Base-by-base conservation (phyloP, 1,284 basidiomycete species). In the Afroboletus lepidellus region DNA sequence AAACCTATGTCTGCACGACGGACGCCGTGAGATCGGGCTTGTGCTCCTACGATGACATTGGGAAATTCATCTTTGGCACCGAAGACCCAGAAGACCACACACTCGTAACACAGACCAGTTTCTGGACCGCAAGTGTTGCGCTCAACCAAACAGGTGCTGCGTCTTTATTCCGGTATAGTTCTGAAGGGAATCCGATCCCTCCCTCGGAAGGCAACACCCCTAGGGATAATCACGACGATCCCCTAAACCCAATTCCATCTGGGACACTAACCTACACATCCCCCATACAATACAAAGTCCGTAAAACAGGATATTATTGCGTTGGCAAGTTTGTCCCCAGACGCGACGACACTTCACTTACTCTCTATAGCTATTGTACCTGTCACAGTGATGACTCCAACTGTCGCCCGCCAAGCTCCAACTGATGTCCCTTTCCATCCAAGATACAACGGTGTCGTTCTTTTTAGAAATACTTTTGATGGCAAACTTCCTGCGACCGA, bases 281-380 rank as follows among this genome's bases (percentile, higher is more conserved):
- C 39, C 81, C 88, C 11, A 86, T 90, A 55, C 80, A 85, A 42
- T 98, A 98, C 69, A 70, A 78, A 27, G 92, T 99, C n/a, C 76
- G 77, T 21, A 87, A 88, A 69, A 93, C 90, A 3, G 96, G 95
- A 3, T 98, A 97, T 70, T 98, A 97, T 69, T 98, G 95, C 69
- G 87, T 96, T 60, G 94, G 92, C 84, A 70, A 73, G 84, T 75
- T 37, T 3, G 16, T 38, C n/a, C 41, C 44, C 20, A 46, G 9
- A 23, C 39, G n/a, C 34, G 16, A 20, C 44, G n/a, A 36, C 25
- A 55, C 47, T 41, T 63, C 16, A 57, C 53, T 50, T 52, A 18
- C 12, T 42, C 48, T 52, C 29, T 9, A 25, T 60, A 93, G 92
- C 90, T 38, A 82, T 92, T 50, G 82, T 97, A 21, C 94, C 94